Base-by-base conservation (phyloP, 805 yeast species). In the Pichia nanzhaoensis region DNA sequence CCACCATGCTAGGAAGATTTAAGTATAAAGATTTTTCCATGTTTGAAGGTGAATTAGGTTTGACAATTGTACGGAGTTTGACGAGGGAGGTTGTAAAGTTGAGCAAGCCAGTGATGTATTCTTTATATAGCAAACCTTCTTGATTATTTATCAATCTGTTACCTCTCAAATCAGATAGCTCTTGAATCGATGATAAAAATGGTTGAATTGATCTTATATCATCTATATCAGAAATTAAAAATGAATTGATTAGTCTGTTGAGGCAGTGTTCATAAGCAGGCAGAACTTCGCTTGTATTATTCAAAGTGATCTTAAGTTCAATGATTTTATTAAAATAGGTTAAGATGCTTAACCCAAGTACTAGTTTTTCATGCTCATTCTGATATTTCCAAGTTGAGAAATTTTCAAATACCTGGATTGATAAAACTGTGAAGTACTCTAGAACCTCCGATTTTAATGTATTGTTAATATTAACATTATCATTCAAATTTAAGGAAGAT, bases 331-430 rank as follows among this genome's bases (percentile, higher is more conserved):
- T 64, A 56, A 87, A 83, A 2, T 79, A 66, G 20, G 69, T 70
- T 13, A 82, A 65, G 5, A 80, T 69, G 41, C 69, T 63, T 5
- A 71, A 65, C 0, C 90, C 88, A 37, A 88, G 67, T 52, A 78
- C 74, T 51, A 77, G 68, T 49, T 80, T 77, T 55, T 88, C 85
- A 38, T 67, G 61, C 1, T 76, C 65, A 10, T 72, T 60, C 27
- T 68, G 65, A 60, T 78, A 89, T 51, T 78, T 74, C 84, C 95
- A 87, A 56, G 73, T 77, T 3, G 73, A 64, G 52, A 81, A 84
- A 52, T 85, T 79, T 55, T 88, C 96, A 63, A 80, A 86, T 0
- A 85, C 75, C 42, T 75, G 75, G n/a, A 85, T 63, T 34, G 80
- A 66, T 59, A 82, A 84, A 4, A 66, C 59, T 1, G 75, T 66